Percentiles rank a stretch among this genome's conserved stretches.
Evolutionary conservation across 441 rosid species (phyloP).

Genomic region (Adansonia madagascariensis): DNA sequence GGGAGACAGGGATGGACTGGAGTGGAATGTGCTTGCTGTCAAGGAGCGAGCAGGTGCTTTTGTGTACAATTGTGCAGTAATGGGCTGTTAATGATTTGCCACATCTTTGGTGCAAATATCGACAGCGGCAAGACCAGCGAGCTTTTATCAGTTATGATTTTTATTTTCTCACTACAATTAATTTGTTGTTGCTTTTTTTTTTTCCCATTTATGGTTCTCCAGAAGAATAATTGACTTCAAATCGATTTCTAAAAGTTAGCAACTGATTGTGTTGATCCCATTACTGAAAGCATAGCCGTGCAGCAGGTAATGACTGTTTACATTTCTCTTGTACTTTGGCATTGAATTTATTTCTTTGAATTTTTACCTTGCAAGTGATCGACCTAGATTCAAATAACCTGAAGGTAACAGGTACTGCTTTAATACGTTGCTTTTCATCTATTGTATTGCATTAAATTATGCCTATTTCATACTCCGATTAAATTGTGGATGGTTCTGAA

Average conservation of each 20-base stretch:
- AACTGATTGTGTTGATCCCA: constrained; percentile 19
- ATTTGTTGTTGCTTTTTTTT: constrained; percentile 16
- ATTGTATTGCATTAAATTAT: neutral
- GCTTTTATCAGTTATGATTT: constrained; percentile 8
- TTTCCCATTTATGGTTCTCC: constrained; percentile 18
- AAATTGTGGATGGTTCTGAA: neutral
- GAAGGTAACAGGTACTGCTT: neutral
- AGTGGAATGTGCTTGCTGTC: constrained; percentile 50
- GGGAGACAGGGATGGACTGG: constrained; percentile 29
- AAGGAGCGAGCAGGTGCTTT: constrained; percentile 50
- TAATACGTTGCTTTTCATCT: neutral
- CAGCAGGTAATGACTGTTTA: neutral
- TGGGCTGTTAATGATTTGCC: constrained; percentile 35
- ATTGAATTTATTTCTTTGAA: neutral
- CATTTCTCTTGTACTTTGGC: constrained; percentile 11
- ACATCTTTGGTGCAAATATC: constrained; percentile 26
- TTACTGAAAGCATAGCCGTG: neutral
- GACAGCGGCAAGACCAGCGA: neutral
- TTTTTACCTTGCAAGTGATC: neutral
- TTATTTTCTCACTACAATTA: constrained; percentile 21
- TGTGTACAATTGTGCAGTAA: constrained; percentile 58
- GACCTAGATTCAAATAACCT: constrained; percentile 1
- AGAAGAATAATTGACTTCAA: constrained; percentile 33
- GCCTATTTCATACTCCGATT: neutral
- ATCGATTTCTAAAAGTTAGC: constrained; percentile 30